Percentiles rank a stretch among this genome's conserved stretches.
These are phyloP conservation scores for Scutellaria galericulata DNA, from an alignment of 257 asterid species.

Conservation along the genomic window DNA sequence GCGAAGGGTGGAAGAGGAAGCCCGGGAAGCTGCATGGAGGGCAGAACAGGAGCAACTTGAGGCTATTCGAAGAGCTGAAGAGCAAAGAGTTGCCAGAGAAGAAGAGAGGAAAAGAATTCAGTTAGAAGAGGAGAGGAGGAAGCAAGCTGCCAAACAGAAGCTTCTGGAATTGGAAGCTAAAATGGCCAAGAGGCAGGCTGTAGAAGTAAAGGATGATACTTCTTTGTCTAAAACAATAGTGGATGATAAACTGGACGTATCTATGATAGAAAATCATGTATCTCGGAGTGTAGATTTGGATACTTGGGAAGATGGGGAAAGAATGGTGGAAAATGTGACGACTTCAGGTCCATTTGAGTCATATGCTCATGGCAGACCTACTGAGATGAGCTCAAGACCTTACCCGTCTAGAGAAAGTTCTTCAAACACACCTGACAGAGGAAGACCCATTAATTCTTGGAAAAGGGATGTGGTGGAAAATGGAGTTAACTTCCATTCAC, in stretches of 20 bases:
- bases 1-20: slow-evolving; percentile 79
- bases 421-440: slow-evolving; percentile 57
- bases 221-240: slow-evolving; percentile 37
- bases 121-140: slow-evolving; percentile 94
- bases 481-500: slow-evolving; percentile 52
- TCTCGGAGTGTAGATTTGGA: slow-evolving; percentile 57
- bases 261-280: slow-evolving; percentile 52
- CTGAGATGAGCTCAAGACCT: slow-evolving; percentile 62
- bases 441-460: slow-evolving; percentile 68
- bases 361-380: slow-evolving; percentile 51
- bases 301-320: slow-evolving; percentile 89
- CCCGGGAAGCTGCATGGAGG: slow-evolving; percentile 93
- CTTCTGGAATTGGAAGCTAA: slow-evolving; percentile 90
- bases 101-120: slow-evolving; percentile 74
- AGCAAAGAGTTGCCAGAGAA: slow-evolving; percentile 78
- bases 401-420: slow-evolving; percentile 63
- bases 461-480: slow-evolving; percentile 67
- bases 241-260: slow-evolving; percentile 56
- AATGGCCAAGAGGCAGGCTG: slow-evolving; percentile 81
- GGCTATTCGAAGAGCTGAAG: slow-evolving; percentile 78
- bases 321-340: slow-evolving; percentile 69
- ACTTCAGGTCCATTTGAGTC: slow-evolving; percentile 59
- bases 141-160: slow-evolving; percentile 87
- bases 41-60: slow-evolving; percentile 85
- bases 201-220: slow-evolving; percentile 46